Base-by-base conservation (phyloP, 2,329 filamentous ascomycete genomes). In the Aureobasidium sp. region DNA sequence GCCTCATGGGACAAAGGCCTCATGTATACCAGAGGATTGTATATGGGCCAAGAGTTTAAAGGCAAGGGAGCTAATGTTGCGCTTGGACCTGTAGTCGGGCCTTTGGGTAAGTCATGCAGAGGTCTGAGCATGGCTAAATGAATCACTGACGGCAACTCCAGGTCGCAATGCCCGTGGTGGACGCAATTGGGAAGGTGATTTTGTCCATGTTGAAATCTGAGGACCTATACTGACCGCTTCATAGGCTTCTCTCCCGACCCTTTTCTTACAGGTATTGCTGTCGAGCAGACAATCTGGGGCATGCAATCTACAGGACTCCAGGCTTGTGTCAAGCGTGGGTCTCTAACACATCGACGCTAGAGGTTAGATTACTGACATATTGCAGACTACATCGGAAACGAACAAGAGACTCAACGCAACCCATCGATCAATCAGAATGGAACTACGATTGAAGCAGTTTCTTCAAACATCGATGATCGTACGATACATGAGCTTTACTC, bases 401-500 rank as follows among this genome's bases (percentile, higher is more conserved):
- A 82, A 70, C 72, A 80, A 70, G 77, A 76, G 67, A 77, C 73
- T 1, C 75, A 78, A 47, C 74, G 78, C 8, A 75, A 69, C 29
- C 69, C 69, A 7, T 64, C 63, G 50, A 53, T 32, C 29, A 32
- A 53, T 27, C 39, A 50, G 6, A 61, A 70, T 8, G 69, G 68
- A 34, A 57, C 64, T n/a, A 69, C 72, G n/a, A 76, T 72, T 48
- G 66, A 71, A 55, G 66, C 70, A 6, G 65, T 73, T 10, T 71
- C 70, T 9, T 67, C 70, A 1, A 73, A 72, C 48, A 67, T 73
- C 34, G 71, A 73, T 51, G 70, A 93, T 69, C 80, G 88, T 26
- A 85, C 87, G 0, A 73, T 90, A 66, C 88, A 90, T 68, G 88
- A 91, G 72, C 77, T 95, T 1, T 92, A 94, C 68, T 80, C 86